Evolutionary conservation across 2,329 filamentous ascomycete species (phyloP), one percentile per base, ranked within the genome.

Genomic region (Aspergillus floridensis): DNA sequence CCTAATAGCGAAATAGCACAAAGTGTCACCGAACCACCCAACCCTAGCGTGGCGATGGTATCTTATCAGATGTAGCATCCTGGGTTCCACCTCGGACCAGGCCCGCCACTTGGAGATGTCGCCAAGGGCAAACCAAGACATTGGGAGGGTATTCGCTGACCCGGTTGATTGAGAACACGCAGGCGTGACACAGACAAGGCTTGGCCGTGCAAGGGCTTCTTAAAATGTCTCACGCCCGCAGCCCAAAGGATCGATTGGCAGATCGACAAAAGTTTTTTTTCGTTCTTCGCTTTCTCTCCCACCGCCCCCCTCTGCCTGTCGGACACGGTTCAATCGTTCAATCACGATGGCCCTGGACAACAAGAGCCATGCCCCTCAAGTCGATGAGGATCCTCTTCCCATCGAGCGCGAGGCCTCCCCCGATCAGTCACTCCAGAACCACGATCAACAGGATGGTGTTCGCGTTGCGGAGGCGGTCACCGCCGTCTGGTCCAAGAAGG

Each of bases 391-490:
- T 26, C 51, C 51, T n/a, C n/a, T 44, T 32, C 24, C 51, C 14
- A 4, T 44, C 22, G 51, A 29, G 41, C 51, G 16, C 12, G 51
- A 53, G 7, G 8, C 32, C n/a, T 19, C 51, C 19, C 22, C 51
- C 12, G 32, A 53, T 7, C 21, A 14, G 14, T 41, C 51, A 14
- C 21, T 41, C 0, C 44, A 55, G 29, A 31, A 38, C 29, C 44
- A 59, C 11, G 56, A 60, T 14, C 51, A 51, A 46, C 72, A 74
- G 51, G 62, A 65, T 52, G 77, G 77, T 67, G 77, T 80, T 38
- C 70, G 76, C 31, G 72, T 77, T 54, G 73, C 77, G 4, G 77
- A 81, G 61, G 79, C 78, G 16, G 71, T 79, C 16, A 76, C 78
- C 11, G 66, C 77, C 59, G 73, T 70, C 22, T 81, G 79, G 79